phyloP scores from a whole-genome alignment of 1,139 yeast species.

The Zygoascus meyerae region DNA sequence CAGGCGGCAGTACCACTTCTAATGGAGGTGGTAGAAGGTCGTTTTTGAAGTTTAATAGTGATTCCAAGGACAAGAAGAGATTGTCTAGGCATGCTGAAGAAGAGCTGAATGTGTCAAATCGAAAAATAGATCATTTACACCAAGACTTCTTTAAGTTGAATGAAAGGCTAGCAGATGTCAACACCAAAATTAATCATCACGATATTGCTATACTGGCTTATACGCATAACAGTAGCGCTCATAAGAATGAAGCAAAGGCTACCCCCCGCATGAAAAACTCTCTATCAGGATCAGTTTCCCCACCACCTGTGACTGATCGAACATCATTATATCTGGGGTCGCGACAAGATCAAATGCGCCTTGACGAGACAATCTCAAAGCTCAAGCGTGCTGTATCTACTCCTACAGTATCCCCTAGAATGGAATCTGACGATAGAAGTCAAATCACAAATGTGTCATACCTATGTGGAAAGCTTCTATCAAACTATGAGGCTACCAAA shows the following conservation, averaged over 20 bases:
- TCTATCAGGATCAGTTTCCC: constrained; percentile 1
- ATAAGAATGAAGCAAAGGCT: background rate
- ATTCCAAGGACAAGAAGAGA: constrained; percentile 23
- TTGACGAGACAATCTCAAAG: constrained; percentile 2
- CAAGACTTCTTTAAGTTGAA: constrained; percentile 20
- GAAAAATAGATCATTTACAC: constrained; percentile 25
- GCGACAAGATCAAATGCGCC: background rate
- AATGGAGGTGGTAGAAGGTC: constrained; percentile 15
- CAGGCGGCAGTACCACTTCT: background rate
- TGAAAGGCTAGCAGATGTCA: constrained; percentile 21
- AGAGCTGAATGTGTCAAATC: constrained; percentile 27
- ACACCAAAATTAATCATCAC: constrained; percentile 27
- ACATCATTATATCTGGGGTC: constrained; percentile 1
- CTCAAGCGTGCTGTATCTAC: background rate
- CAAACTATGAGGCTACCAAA: constrained; percentile 5
- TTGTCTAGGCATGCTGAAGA: constrained; percentile 33
- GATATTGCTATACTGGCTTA: constrained; percentile 32
- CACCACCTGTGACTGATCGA: background rate
- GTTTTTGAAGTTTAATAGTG: constrained; percentile 15
- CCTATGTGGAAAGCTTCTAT: constrained; percentile 1
- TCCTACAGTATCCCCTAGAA: constrained; percentile 9
- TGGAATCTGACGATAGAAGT: background rate
- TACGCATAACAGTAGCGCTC: constrained; percentile 13
- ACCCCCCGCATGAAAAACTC: constrained; percentile 5
- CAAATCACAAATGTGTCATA: background rate